Evolutionary conservation across 164 flowering plant species (phyloP).

Genomic region (Paratinospora sagittata): DNA sequence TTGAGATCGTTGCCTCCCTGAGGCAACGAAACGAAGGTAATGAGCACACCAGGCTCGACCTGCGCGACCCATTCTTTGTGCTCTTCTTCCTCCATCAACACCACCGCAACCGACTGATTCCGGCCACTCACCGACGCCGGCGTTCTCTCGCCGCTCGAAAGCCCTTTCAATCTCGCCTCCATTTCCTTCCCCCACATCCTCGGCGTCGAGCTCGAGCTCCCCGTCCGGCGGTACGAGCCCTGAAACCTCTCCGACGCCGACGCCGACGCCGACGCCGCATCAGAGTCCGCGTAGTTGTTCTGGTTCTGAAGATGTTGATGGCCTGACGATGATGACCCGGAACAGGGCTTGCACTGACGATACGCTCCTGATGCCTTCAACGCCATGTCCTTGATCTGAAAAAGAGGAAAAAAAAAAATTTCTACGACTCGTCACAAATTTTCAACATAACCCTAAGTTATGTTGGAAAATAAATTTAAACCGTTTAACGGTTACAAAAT

Average conservation of each 20-base stretch:
- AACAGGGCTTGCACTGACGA: slow-evolving; percentile 81
- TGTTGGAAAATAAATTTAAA: no score
- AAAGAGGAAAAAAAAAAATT: no score
- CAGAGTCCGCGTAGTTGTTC: slow-evolving; percentile 50
- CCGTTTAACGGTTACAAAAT: no score
- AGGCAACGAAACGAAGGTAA: slow-evolving; percentile 77
- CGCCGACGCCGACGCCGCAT: slow-evolving; percentile 36
- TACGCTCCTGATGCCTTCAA: slow-evolving; percentile 89
- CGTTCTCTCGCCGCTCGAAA: slow-evolving; percentile 80
- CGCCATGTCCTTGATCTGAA: slow-evolving; percentile 93
- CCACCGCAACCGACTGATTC: slow-evolving; percentile 50
- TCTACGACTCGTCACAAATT: neutral
- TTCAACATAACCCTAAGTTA: no score
- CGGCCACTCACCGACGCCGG: slow-evolving; percentile 71
- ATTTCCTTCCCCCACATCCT: slow-evolving; percentile 72
- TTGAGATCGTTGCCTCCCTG: slow-evolving; percentile 90
- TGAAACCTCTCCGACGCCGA: slow-evolving; percentile 66
- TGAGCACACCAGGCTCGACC: slow-evolving; percentile 94
- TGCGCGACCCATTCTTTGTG: slow-evolving; percentile 96
- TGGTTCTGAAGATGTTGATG: slow-evolving; percentile 32
- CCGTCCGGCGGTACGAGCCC: slow-evolving; percentile 52
- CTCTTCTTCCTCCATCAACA: slow-evolving; percentile 81
- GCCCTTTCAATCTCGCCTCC: slow-evolving; percentile 55
- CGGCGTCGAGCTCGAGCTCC: slow-evolving; percentile 58
- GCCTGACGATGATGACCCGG: slow-evolving; percentile 45